Evolutionary conservation across 352 stramenopile species (phyloP).

Genomic region (Phytopythium boreale): DNA sequence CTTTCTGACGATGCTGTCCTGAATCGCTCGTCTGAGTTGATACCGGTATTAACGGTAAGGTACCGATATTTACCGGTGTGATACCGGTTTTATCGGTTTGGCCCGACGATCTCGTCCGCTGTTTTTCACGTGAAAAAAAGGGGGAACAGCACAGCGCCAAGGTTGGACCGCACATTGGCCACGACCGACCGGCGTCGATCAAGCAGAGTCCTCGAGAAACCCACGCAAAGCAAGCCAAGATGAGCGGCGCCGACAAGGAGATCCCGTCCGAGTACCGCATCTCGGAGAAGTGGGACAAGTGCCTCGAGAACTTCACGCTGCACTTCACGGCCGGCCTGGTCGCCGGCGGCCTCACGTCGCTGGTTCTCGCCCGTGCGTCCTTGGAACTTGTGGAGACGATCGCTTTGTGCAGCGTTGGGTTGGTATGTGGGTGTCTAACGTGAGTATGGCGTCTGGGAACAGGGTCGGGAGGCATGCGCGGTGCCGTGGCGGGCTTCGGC

Average conservation of each 20-base stretch:
- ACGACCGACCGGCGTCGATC: neutral
- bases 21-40: neutral
- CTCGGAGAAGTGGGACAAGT: slow-evolving; percentile 91
- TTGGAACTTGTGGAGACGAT: neutral
- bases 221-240: slow-evolving; percentile 13
- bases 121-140: slow-evolving; percentile 1
- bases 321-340: slow-evolving; percentile 83
- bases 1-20: neutral
- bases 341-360: slow-evolving; percentile 72
- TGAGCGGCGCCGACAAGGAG: slow-evolving; percentile 44
- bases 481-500: slow-evolving; percentile 66
- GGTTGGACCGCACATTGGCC: neutral
- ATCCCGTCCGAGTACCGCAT: slow-evolving; percentile 89
- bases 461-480: slow-evolving; percentile 65
- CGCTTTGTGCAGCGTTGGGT: no score
- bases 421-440: neutral
- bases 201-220: neutral
- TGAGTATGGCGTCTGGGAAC: neutral
- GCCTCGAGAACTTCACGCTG: slow-evolving; percentile 85
- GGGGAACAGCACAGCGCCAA: no score
- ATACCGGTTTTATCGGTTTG: slow-evolving; percentile 5
- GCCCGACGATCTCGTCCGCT: neutral
- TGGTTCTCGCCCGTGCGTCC: slow-evolving; percentile 79
- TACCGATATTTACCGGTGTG: neutral
- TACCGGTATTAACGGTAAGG: neutral